Base-by-base conservation (phyloP, 2,329 filamentous ascomycete genomes). In the Graphilbum fragrans region DNA sequence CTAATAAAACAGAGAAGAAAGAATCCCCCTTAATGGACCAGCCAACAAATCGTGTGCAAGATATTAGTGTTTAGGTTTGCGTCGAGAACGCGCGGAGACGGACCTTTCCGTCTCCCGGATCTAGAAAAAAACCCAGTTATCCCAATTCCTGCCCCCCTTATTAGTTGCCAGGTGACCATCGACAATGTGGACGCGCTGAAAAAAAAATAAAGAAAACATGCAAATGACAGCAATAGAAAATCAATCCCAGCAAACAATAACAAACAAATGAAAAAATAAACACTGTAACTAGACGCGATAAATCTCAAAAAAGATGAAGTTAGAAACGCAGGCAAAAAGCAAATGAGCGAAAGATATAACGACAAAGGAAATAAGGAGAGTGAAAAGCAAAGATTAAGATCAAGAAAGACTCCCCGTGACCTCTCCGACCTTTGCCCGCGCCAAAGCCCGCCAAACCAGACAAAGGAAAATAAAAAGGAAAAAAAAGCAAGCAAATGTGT, bases 11-110 rank as follows among this genome's bases (percentile, higher is more conserved):
- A 66, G 34, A 32, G 20, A 12, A 12, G 32, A 38, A 37, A 48
- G 39, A 43, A 52, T 49, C 49, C 55, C 53, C 54, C 55, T 61
- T 53, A 62, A 63, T 70, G 67, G 66, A 63, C 68, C 68, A 70
- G 67, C 68, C 67, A 70, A 65, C 59, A 56, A 55, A 53, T 47
- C 29, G 53, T 54, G 61, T 62, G 66, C 29, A 31, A 31, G 62
- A 60, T 61, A 65, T 65, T 63, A 65, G 61, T 41, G 59, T 59
- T 57, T 18, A 38, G 29, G 29, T 31, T 25, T 22, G 23, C 25
- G 5, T 29, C 37, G n/a, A 25, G 14, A 27, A 47, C 50, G 50
- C 49, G 49, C 51, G 46, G 48, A 52, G 51, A 53, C 49, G 29
- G 29, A 31, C 29, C 29, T 54, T 51, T 56, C 50, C 52, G 56